Conservation (phyloP, 2,329 filamentous ascomycete species). For the Arthroderma uncinatum region DNA sequence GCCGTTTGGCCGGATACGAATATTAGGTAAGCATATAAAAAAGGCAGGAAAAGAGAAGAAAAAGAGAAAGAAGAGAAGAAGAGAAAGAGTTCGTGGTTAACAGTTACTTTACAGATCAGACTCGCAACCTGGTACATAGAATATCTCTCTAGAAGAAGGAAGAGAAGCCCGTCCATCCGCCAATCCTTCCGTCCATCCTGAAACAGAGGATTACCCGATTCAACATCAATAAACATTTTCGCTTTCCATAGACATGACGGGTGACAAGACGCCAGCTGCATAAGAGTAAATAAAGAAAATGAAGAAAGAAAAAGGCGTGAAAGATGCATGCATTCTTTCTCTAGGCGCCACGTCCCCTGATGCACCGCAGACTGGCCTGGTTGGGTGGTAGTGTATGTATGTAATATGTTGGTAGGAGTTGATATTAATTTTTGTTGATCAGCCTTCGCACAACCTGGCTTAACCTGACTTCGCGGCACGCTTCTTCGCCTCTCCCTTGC, state of each 20-base stretch:
- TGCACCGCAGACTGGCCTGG: neutral
- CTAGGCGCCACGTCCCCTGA: neutral
- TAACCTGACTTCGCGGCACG: slow-evolving; percentile 29
- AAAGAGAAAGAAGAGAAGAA: neutral
- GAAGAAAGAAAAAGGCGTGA: neutral
- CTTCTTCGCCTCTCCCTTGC: slow-evolving; percentile 58
- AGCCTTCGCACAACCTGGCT: neutral
- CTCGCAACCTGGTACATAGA: neutral
- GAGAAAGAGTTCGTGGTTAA: neutral
- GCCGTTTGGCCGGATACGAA: neutral
- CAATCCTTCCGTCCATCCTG: neutral
- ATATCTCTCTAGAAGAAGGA: slow-evolving; percentile 2
- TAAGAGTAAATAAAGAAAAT: neutral
- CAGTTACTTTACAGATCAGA: neutral
- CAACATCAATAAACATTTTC: neutral
- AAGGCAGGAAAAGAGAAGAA: neutral
- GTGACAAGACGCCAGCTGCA: neutral
- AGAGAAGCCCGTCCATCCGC: neutral
- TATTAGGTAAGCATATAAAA: neutral
- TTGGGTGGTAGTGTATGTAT: neutral
- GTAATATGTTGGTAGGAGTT: neutral
- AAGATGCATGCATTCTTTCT: neutral
- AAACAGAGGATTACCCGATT: neutral
- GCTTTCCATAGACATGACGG: neutral
- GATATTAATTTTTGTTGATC: neutral